phyloP scores from a whole-genome alignment of 257 asterid genomes.

The Forsythia suspensa region DNA sequence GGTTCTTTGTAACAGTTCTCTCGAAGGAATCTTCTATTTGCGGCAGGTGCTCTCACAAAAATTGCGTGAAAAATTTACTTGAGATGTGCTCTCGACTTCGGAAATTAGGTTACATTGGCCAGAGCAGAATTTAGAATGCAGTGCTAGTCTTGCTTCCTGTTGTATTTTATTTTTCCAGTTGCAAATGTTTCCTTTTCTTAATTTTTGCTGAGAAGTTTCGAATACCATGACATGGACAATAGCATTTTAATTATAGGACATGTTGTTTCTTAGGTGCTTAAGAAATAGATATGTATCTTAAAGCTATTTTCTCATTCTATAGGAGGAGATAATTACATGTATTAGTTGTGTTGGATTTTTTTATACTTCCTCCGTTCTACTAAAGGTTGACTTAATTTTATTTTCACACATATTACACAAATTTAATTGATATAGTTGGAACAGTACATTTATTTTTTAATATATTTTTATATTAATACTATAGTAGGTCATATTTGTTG shows the following conservation, averaged over 20 bases:
- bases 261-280: not conserved
- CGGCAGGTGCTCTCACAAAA: conserved; percentile 60
- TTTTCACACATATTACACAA: too few relatives aligned
- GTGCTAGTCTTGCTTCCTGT: not conserved
- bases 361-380: too few relatives aligned
- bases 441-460: too few relatives aligned
- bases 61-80: conserved; percentile 12
- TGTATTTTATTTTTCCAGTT: not conserved
- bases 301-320: not conserved
- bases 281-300: not conserved
- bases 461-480: too few relatives aligned
- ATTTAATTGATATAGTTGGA: too few relatives aligned
- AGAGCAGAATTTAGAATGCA: not conserved
- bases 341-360: too few relatives aligned
- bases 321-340: not conserved
- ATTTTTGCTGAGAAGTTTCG: not conserved
- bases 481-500: too few relatives aligned
- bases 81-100: not conserved
- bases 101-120: not conserved
- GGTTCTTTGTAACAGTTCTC: conserved; percentile 44
- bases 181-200: not conserved
- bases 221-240: not conserved
- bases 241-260: not conserved
- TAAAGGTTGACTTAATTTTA: too few relatives aligned
- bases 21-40: conserved; percentile 62